Conservation (phyloP, 495 filamentous ascomycete genomes). For the Massariosphaeria phaeospora region DNA sequence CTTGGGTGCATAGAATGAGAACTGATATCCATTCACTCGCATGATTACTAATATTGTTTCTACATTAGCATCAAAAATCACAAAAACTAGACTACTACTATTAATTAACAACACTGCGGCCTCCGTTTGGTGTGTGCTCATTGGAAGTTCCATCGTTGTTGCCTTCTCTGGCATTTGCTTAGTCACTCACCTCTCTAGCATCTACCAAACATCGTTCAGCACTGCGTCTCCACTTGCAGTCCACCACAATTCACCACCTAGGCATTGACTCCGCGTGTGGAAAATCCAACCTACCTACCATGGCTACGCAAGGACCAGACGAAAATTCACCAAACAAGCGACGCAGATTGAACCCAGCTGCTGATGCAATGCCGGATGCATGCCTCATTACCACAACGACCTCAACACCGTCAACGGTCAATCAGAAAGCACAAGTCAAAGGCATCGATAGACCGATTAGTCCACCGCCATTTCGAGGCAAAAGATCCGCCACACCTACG, state of each 20-base stretch:
- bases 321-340: neutral
- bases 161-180: too few relatives aligned
- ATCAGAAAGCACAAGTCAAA: neutral
- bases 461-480: constrained; percentile 9
- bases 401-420: neutral
- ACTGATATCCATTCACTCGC: constrained; percentile 2
- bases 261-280: too few relatives aligned
- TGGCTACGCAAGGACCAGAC: neutral
- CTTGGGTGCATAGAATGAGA: constrained; percentile 2
- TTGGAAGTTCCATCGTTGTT: too few relatives aligned
- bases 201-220: too few relatives aligned
- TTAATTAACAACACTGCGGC: too few relatives aligned
- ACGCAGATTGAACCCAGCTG: neutral
- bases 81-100: too few relatives aligned
- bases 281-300: neutral
- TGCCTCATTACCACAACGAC: neutral
- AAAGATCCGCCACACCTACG: constrained; percentile 3
- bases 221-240: too few relatives aligned
- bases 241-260: too few relatives aligned
- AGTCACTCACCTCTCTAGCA: too few relatives aligned
- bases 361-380: neutral
- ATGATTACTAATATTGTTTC: too few relatives aligned
- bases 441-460: constrained; percentile 16
- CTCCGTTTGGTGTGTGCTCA: too few relatives aligned
- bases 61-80: too few relatives aligned